phyloP scores from a whole-genome alignment of 495 filamentous ascomycete species.

The Daldinia concentrica region DNA sequence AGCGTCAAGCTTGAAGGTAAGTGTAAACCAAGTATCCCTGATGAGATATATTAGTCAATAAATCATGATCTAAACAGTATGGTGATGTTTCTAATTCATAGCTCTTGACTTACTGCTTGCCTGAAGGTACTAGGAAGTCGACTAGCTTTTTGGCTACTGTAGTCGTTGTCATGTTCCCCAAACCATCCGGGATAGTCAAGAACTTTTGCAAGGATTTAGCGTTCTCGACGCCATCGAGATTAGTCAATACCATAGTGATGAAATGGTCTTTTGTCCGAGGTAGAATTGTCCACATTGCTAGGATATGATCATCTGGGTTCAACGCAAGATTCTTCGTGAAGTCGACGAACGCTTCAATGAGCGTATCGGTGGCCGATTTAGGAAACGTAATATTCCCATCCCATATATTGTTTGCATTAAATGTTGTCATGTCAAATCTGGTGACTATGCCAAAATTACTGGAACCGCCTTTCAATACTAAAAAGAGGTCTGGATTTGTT shows the following conservation, averaged over 20 bases:
- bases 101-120: conserved; percentile 13
- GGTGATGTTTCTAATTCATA: neutral
- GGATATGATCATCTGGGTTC: conserved; percentile 15
- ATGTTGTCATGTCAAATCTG: conserved; percentile 51
- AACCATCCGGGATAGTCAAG: conserved; percentile 23
- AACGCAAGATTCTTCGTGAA: conserved; percentile 34
- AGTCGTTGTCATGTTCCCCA: conserved; percentile 35
- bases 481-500: conserved; percentile 57
- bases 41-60: neutral
- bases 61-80: neutral
- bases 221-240: conserved; percentile 38
- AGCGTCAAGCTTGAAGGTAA: conserved; percentile 43
- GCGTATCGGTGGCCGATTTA: neutral
- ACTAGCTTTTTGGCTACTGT: conserved; percentile 40
- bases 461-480: conserved; percentile 60
- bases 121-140: conserved; percentile 20
- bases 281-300: conserved; percentile 14
- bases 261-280: conserved; percentile 1
- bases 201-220: conserved; percentile 33
- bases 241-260: conserved; percentile 35
- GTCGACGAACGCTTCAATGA: conserved; percentile 40
- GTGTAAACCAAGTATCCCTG: conserved; percentile 46
- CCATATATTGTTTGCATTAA: conserved; percentile 37
- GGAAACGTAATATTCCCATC: conserved; percentile 22
- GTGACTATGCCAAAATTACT: conserved; percentile 66